Percentiles rank a stretch among this genome's conserved stretches.
Conservation (phyloP, 139 green algal species). For the Dunaliella primolecta region DNA sequence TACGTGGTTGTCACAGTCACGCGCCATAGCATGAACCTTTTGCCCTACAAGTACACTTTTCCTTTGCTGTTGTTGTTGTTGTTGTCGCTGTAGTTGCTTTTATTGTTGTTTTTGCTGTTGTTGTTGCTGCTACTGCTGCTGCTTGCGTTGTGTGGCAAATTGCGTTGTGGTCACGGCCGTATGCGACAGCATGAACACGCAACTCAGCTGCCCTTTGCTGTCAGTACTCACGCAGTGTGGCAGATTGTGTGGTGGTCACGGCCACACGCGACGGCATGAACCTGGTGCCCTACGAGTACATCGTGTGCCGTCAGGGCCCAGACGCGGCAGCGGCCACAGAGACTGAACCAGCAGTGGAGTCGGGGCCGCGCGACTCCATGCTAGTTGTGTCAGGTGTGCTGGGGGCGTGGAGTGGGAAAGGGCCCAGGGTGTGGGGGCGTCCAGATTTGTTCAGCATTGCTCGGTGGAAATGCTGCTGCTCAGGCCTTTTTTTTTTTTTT, state of each 20-base stretch:
- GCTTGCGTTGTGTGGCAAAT: constrained; percentile 61
- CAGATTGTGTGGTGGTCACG: constrained; percentile 87
- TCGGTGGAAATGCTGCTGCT: no score
- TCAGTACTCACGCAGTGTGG: constrained; percentile 46
- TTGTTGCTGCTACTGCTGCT: no score
- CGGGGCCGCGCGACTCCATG: constrained; percentile 43
- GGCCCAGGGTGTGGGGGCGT: not conserved
- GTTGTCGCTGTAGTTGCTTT: no score
- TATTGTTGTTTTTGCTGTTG: no score
- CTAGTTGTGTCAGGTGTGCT: constrained; percentile 78
- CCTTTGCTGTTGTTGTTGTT: no score
- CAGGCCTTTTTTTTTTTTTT: no score
- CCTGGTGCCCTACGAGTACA: constrained; percentile 97
- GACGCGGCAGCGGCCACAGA: constrained; percentile 15
- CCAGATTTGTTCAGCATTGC: no score
- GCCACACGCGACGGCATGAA: constrained; percentile 96
- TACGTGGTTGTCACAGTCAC: no score
- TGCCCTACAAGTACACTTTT: no score
- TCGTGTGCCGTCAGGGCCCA: constrained; percentile 87
- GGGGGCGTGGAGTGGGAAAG: not conserved
- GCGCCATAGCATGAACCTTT: no score
- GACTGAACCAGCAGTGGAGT: not conserved
- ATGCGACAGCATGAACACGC: constrained; percentile 96
- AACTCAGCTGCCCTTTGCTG: no score
- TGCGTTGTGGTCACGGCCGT: constrained; percentile 88